A percentile compares a stretch with the other conserved stretches of the same genome.
Evolutionary conservation across 768 basidiomycete genomes (phyloP).

Genomic region (Strobilomyces dryophilus): DNA sequence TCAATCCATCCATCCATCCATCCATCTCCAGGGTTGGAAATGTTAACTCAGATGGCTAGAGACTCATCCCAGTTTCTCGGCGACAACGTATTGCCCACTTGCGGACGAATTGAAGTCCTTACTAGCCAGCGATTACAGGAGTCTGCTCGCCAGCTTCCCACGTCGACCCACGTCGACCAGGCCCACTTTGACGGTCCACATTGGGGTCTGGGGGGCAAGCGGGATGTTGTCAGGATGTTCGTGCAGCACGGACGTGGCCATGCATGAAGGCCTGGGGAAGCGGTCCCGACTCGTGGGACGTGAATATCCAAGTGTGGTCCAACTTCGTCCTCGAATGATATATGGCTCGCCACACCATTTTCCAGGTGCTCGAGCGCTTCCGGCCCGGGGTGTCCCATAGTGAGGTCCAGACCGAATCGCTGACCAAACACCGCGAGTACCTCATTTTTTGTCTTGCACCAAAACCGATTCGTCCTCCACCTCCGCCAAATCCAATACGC

Average conservation of each 20-base stretch:
- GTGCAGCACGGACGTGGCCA: conserved; percentile 3
- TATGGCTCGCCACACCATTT: conserved; percentile 8
- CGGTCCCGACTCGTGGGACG: too few species aligned
- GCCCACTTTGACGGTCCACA: neutral
- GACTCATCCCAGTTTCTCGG: conserved; percentile 2
- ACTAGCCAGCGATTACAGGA: conserved; percentile 1
- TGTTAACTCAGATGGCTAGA: conserved; percentile 8
- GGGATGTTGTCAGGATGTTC: neutral
- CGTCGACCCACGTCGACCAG: conserved; percentile 1
- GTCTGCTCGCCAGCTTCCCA: neutral
- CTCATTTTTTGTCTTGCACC: neutral
- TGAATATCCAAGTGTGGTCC: neutral
- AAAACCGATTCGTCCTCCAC: neutral
- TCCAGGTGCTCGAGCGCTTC: neutral
- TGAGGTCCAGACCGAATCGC: conserved; percentile 5
- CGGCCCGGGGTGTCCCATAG: too few species aligned
- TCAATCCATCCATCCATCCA: too few species aligned
- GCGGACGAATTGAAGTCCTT: conserved; percentile 4
- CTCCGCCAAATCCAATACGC: neutral
- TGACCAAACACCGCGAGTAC: conserved; percentile 1
- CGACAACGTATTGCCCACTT: neutral
- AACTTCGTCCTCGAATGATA: conserved; percentile 8
- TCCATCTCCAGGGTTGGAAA: too few species aligned
- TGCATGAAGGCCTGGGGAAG: neutral
- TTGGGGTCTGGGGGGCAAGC: neutral